A percentile compares a stretch with the other conserved stretches of the same genome.
phyloP scores from a whole-genome alignment of 805 yeast genomes.

The Candida endomychidarum region DNA sequence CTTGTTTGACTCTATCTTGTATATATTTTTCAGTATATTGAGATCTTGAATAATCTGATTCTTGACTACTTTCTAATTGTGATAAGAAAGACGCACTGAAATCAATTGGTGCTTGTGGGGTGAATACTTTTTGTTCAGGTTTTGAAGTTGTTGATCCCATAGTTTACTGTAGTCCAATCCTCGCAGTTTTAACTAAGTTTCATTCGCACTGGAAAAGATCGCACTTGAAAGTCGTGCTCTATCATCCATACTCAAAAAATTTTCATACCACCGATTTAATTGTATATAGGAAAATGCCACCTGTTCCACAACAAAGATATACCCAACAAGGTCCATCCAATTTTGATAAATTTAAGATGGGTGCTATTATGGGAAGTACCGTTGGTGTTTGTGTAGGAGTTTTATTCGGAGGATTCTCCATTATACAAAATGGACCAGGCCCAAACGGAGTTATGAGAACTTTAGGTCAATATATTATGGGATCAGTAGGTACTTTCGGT shows the following conservation, averaged over 20 bases:
- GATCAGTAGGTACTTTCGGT: constrained; percentile 96
- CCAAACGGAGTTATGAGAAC: constrained; percentile 97
- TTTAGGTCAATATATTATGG: constrained; percentile 92
- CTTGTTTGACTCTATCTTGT: constrained; percentile 62
- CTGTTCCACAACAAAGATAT: constrained; percentile 67
- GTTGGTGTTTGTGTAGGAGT: constrained; percentile 95
- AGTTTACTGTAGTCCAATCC: not conserved
- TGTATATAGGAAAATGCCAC: constrained; percentile 45
- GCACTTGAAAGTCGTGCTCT: constrained; percentile 2
- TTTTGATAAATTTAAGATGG: constrained; percentile 98
- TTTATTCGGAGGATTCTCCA: constrained; percentile 89
- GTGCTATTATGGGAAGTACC: constrained; percentile 90
- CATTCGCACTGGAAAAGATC: constrained; percentile 1
- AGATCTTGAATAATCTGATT: constrained; percentile 68
- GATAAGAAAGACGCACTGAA: constrained; percentile 63
- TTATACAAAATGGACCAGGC: constrained; percentile 93
- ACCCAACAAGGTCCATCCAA: constrained; percentile 66
- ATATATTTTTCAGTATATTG: constrained; percentile 67
- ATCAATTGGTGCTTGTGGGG: constrained; percentile 67
- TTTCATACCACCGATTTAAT: constrained; percentile 4
- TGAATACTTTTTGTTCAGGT: constrained; percentile 64
- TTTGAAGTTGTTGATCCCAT: constrained; percentile 66
- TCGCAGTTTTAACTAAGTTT: not conserved
- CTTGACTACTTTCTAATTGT: constrained; percentile 60
- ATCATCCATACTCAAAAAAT: constrained; percentile 8